Percentiles rank a stretch among this genome's conserved stretches.
These are phyloP conservation scores for Pelargonium fulgidum DNA, from an alignment of 441 rosid genomes.

Conservation along the genomic window DNA sequence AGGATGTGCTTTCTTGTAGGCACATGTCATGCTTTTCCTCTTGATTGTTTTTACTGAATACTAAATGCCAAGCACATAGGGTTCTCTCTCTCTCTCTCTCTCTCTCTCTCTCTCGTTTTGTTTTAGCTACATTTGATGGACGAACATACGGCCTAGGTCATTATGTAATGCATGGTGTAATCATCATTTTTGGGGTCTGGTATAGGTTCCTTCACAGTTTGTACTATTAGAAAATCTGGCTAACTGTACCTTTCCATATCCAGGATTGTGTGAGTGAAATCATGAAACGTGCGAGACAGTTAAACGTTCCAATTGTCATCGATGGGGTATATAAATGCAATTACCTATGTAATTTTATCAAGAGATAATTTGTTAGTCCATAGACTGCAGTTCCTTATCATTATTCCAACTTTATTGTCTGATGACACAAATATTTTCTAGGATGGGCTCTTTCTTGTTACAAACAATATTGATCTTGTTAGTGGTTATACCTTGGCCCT, in stretches of 20 bases:
- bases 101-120: no score
- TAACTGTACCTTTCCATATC: constrained; percentile 10
- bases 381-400: neutral
- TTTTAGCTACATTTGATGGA: no score
- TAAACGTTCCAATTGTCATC: constrained; percentile 67
- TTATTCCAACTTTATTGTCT: neutral
- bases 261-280: constrained; percentile 77
- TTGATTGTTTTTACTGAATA: no score
- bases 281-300: constrained; percentile 61
- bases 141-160: no score
- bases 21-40: no score
- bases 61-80: no score
- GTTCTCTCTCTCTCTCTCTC: no score
- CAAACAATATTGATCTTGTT: constrained; percentile 59
- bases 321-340: constrained; percentile 61
- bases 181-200: neutral
- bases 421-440: constrained; percentile 24
- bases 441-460: constrained; percentile 88
- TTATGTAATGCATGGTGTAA: no score
- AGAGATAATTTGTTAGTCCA: constrained; percentile 4
- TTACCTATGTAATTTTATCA: constrained; percentile 6
- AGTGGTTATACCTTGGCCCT: constrained; percentile 69
- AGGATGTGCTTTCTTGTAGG: no score
- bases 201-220: neutral
- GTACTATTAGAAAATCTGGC: neutral